Evolutionary conservation across 2,329 filamentous ascomycete species (phyloP).

Genomic region (Fusarium sp.): DNA sequence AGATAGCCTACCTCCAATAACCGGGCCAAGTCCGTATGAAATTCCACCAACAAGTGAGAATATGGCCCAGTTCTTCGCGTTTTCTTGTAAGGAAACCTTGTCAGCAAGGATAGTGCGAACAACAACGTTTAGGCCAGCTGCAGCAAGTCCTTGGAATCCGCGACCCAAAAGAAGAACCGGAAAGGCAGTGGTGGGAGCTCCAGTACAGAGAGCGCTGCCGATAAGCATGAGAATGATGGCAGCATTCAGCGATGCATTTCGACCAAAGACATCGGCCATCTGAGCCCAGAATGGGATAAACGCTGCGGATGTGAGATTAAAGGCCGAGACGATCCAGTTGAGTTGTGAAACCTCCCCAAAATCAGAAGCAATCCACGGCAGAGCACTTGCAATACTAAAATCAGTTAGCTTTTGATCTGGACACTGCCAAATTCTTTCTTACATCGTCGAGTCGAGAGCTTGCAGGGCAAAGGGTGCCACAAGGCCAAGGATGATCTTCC

Average conservation of each 20-base stretch:
- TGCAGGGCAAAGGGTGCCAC: conserved; percentile 70
- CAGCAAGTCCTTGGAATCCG: conserved; percentile 70
- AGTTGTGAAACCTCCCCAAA: conserved; percentile 69
- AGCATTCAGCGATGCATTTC: conserved; percentile 67
- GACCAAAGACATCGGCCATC: conserved; percentile 72
- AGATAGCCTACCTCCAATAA: conserved; percentile 61
- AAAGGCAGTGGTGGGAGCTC: conserved; percentile 64
- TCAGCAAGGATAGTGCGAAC: conserved; percentile 73
- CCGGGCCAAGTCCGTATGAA: conserved; percentile 70
- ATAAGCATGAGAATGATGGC: conserved; percentile 67
- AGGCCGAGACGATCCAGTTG: conserved; percentile 77
- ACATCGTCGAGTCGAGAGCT: conserved; percentile 72
- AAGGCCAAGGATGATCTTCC: conserved; percentile 69
- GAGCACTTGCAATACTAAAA: conserved; percentile 50
- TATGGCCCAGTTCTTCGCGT: conserved; percentile 70
- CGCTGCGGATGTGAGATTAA: conserved; percentile 73
- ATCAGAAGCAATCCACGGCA: conserved; percentile 69
- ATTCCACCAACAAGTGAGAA: conserved; percentile 70
- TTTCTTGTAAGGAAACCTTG: conserved; percentile 69
- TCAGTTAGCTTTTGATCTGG: conserved; percentile 5
- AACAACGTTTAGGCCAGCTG: conserved; percentile 70
- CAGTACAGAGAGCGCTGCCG: conserved; percentile 71
- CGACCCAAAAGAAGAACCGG: conserved; percentile 71
- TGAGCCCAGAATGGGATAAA: conserved; percentile 76
- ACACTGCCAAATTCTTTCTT: conserved; percentile 7